Evolutionary conservation across 1,284 basidiomycete species (phyloP).

Genomic region (Ganoderma lingzhi): DNA sequence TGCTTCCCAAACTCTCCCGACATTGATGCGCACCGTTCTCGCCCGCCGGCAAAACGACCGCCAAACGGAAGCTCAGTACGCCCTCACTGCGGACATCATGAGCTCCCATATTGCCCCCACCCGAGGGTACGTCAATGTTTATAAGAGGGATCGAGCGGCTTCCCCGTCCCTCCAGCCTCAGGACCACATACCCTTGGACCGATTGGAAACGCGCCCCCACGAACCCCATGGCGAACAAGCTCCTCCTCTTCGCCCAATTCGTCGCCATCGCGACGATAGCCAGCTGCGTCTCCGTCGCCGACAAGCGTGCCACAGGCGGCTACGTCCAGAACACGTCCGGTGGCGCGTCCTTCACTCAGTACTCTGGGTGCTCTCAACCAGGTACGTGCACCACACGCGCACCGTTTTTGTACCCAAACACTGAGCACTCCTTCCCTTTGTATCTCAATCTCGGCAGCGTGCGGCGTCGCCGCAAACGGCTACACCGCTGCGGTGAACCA

Average conservation of each 20-base stretch:
- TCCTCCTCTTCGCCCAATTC: conserved; percentile 26
- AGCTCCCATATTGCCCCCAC: not conserved
- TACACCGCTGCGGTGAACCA: conserved; percentile 66
- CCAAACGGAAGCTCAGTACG: not conserved
- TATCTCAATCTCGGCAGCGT: conserved; percentile 46
- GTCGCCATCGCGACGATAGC: conserved; percentile 31
- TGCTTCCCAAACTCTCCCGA: conserved; percentile 16
- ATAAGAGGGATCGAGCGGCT: conserved; percentile 3
- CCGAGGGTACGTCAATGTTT: conserved; percentile 1
- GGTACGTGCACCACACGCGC: conserved; percentile 41
- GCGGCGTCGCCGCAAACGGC: conserved; percentile 57
- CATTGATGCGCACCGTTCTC: conserved; percentile 24
- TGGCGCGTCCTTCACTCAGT: conserved; percentile 61
- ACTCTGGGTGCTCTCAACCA: conserved; percentile 56
- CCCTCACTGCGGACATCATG: not conserved
- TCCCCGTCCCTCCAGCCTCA: not conserved
- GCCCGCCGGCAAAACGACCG: conserved; percentile 7
- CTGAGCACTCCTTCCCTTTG: too few relatives aligned
- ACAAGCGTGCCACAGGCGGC: conserved; percentile 51
- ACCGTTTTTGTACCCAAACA: too few relatives aligned
- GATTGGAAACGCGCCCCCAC: conserved; percentile 4
- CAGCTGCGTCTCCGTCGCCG: conserved; percentile 28
- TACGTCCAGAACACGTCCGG: conserved; percentile 62
- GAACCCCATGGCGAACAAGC: conserved; percentile 8
- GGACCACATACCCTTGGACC: not conserved